Percentiles rank a stretch among this genome's conserved stretches.
These are phyloP conservation scores for Colletotrichum orbiculare DNA, from an alignment of 2,329 filamentous ascomycete species.

Conservation along the genomic window DNA sequence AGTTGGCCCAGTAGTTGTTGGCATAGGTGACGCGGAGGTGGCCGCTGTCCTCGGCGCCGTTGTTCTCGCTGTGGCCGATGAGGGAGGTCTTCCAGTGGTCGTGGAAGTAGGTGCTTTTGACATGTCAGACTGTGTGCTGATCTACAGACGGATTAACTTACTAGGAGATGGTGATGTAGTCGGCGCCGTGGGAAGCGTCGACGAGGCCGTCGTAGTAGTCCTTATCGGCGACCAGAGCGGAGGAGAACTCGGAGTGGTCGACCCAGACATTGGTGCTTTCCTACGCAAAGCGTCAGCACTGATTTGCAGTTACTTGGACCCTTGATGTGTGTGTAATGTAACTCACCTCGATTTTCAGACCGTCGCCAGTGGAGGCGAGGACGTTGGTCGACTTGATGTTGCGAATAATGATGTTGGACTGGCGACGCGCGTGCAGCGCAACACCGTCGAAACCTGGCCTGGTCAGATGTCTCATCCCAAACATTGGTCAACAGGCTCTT, in stretches of 20 bases:
- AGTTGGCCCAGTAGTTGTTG: conserved; percentile 70
- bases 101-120: conserved; percentile 50
- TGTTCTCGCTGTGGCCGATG: conserved; percentile 70
- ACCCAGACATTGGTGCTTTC: conserved; percentile 60
- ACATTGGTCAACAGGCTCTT: neutral
- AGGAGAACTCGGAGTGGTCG: conserved; percentile 56
- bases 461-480: neutral
- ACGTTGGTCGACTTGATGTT: conserved; percentile 61
- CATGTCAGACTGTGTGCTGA: neutral
- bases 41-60: conserved; percentile 66
- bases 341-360: conserved; percentile 44
- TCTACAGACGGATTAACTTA: neutral
- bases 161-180: conserved; percentile 55
- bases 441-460: conserved; percentile 42
- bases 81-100: conserved; percentile 71
- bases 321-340: rapidly evolving
- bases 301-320: conserved; percentile 41
- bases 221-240: conserved; percentile 50
- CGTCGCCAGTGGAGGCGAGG: conserved; percentile 52
- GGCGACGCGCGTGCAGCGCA: conserved; percentile 54
- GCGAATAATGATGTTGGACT: conserved; percentile 65
- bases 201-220: conserved; percentile 57
- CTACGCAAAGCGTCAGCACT: conserved; percentile 62
- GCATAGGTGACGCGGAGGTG: conserved; percentile 68
- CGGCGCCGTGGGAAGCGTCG: conserved; percentile 56